A percentile compares a stretch with the other conserved stretches of the same genome.
phyloP scores from a whole-genome alignment of 2,329 filamentous ascomycete species.

The Paraphoma chrysanthemicola region DNA sequence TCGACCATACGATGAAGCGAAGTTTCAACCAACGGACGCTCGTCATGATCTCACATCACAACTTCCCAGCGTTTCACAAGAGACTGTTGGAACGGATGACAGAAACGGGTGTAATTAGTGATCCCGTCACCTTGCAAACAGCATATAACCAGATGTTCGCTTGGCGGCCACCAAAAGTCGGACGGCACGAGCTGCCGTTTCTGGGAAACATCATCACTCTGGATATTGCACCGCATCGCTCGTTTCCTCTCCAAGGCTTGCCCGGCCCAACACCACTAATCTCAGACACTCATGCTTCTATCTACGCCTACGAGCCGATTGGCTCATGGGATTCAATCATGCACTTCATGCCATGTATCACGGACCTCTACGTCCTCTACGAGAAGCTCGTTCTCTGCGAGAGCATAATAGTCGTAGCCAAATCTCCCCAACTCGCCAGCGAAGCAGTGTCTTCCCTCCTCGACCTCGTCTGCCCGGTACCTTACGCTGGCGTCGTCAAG shows the following conservation, averaged over 20 bases:
- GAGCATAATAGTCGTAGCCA: constrained; percentile 49
- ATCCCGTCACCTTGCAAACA: constrained; percentile 48
- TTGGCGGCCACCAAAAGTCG: constrained; percentile 47
- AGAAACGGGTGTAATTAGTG: constrained; percentile 44
- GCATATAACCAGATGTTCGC: constrained; percentile 46
- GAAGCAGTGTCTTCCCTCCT: constrained; percentile 49
- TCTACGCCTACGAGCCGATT: constrained; percentile 50
- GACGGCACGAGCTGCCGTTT: constrained; percentile 49
- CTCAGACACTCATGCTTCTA: constrained; percentile 39
- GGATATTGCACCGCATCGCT: constrained; percentile 50
- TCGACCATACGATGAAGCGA: constrained; percentile 50
- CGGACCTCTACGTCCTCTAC: constrained; percentile 50
- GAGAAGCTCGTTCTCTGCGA: constrained; percentile 52
- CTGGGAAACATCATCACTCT: constrained; percentile 46
- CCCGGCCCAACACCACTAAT: constrained; percentile 37
- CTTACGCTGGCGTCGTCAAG: constrained; percentile 49
- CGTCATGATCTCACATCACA: constrained; percentile 50
- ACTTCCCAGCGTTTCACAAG: constrained; percentile 48
- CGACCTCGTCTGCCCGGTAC: constrained; percentile 50
- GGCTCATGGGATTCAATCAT: constrained; percentile 49
- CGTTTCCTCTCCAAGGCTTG: constrained; percentile 51
- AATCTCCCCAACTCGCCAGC: constrained; percentile 50
- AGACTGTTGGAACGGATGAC: constrained; percentile 47
- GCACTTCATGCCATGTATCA: constrained; percentile 49
- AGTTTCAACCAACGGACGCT: constrained; percentile 52